These are phyloP conservation scores for Symmetrospora coprosmae DNA, from an alignment of 768 basidiomycete genomes.

Conservation along the genomic window DNA sequence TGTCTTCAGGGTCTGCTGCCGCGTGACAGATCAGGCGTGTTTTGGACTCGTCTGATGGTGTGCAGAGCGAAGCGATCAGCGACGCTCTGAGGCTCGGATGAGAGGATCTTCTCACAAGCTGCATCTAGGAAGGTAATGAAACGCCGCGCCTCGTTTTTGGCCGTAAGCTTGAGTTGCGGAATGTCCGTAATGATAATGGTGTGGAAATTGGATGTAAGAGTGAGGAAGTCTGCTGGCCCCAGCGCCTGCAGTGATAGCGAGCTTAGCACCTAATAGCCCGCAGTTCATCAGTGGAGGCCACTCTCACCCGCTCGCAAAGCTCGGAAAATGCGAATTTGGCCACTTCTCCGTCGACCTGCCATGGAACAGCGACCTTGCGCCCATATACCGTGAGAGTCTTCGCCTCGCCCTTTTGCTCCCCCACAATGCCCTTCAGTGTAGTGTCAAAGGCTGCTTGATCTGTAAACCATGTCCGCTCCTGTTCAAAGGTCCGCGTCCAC, in stretches of 20 bases:
- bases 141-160: slow-evolving; percentile 49
- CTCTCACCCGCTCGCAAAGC: slow-evolving; percentile 39
- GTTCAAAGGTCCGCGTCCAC: slow-evolving; percentile 27
- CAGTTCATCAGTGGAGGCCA: background rate
- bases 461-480: slow-evolving; percentile 28
- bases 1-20: slow-evolving; percentile 39
- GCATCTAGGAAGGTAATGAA: slow-evolving; percentile 53
- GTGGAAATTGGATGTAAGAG: slow-evolving; percentile 44
- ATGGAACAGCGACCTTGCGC: slow-evolving; percentile 42
- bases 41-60: slow-evolving; percentile 26
- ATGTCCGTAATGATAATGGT: slow-evolving; percentile 45
- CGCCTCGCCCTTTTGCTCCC: slow-evolving; percentile 12
- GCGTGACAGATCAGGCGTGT: slow-evolving; percentile 38
- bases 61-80: background rate
- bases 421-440: background rate
- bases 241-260: slow-evolving; percentile 37
- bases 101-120: slow-evolving; percentile 47
- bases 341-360: slow-evolving; percentile 37
- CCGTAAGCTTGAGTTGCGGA: slow-evolving; percentile 44
- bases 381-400: slow-evolving; percentile 44
- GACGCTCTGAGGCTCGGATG: slow-evolving; percentile 36
- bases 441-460: slow-evolving; percentile 25
- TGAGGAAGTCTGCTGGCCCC: slow-evolving; percentile 49
- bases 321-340: slow-evolving; percentile 45
- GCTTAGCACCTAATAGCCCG: background rate